Evolutionary conservation across 2,329 filamentous ascomycete species (phyloP).

Genomic region (Aureobasidium sp.): DNA sequence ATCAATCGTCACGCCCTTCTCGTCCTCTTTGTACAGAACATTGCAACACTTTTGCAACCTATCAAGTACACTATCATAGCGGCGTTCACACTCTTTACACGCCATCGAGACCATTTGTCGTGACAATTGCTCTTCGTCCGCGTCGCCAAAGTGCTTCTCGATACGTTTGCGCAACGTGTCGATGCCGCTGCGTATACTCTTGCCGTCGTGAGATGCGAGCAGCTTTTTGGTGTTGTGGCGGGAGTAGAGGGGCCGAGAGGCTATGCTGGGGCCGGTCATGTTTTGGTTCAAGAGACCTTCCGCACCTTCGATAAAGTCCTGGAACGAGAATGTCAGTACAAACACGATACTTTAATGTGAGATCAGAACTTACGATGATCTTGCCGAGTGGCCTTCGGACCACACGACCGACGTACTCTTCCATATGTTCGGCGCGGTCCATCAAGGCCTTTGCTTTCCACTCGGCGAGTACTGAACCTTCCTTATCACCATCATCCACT

Average conservation of each 20-base stretch:
- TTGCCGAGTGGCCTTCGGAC: slow-evolving; percentile 85
- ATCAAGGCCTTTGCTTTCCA: slow-evolving; percentile 72
- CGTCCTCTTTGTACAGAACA: slow-evolving; percentile 35
- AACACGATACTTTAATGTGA: not conserved
- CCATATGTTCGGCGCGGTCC: slow-evolving; percentile 81
- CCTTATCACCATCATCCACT: slow-evolving; percentile 56
- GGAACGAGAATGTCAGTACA: not conserved
- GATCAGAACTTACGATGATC: slow-evolving; percentile 48
- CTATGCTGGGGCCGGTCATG: slow-evolving; percentile 45
- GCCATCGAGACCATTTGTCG: slow-evolving; percentile 52
- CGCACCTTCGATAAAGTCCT: slow-evolving; percentile 82
- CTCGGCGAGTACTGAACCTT: slow-evolving; percentile 67
- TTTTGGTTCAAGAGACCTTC: slow-evolving; percentile 60
- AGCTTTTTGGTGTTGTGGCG: slow-evolving; percentile 81
- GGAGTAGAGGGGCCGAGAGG: slow-evolving; percentile 73
- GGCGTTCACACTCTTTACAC: slow-evolving; percentile 50
- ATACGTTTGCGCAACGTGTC: slow-evolving; percentile 83
- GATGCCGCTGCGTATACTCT: slow-evolving; percentile 83
- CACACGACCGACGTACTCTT: slow-evolving; percentile 76
- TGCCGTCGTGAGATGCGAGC: slow-evolving; percentile 67
- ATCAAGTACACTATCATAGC: slow-evolving; percentile 48
- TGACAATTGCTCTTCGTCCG: slow-evolving; percentile 60
- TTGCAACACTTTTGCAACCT: slow-evolving; percentile 34
- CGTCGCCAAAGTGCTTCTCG: slow-evolving; percentile 94
- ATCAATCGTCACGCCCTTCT: slow-evolving; percentile 36